These are phyloP conservation scores for Platismatia glauca DNA, from an alignment of 495 filamentous ascomycete genomes.

Conservation along the genomic window DNA sequence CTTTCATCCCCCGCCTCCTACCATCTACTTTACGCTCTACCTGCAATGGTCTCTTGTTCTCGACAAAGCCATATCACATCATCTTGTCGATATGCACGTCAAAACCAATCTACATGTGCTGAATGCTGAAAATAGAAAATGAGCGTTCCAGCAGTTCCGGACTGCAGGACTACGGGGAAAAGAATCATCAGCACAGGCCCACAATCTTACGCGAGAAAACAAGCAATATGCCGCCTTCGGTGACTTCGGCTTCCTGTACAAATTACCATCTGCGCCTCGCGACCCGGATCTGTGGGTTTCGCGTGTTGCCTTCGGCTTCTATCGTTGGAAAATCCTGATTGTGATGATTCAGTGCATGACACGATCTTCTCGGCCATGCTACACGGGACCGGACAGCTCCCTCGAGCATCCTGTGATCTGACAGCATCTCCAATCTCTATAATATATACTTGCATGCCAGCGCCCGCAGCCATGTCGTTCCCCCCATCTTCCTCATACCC, in stretches of 20 bases:
- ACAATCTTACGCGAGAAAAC: not conserved
- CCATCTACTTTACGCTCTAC: no score
- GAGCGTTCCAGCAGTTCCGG: no score
- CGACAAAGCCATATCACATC: no score
- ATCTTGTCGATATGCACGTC: no score
- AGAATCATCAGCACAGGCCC: not conserved
- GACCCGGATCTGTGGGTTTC: not conserved
- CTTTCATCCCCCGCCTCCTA: no score
- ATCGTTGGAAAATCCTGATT: not conserved
- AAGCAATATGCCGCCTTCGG: not conserved
- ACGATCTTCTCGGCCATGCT: not conserved
- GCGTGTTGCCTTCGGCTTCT: not conserved
- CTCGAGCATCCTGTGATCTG: not conserved
- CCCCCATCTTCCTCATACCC: not conserved
- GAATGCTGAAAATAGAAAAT: no score
- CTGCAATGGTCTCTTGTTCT: no score
- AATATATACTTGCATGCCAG: conserved; percentile 8
- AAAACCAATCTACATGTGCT: no score
- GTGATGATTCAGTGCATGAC: not conserved
- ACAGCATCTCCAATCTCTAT: not conserved
- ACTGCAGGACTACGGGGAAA: no score
- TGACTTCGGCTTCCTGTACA: not conserved
- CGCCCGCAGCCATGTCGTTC: not conserved
- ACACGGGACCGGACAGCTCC: not conserved
- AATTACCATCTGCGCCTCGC: not conserved